phyloP scores from a whole-genome alignment of 352 stramenopile species.

The Globisporangium perplexum region DNA sequence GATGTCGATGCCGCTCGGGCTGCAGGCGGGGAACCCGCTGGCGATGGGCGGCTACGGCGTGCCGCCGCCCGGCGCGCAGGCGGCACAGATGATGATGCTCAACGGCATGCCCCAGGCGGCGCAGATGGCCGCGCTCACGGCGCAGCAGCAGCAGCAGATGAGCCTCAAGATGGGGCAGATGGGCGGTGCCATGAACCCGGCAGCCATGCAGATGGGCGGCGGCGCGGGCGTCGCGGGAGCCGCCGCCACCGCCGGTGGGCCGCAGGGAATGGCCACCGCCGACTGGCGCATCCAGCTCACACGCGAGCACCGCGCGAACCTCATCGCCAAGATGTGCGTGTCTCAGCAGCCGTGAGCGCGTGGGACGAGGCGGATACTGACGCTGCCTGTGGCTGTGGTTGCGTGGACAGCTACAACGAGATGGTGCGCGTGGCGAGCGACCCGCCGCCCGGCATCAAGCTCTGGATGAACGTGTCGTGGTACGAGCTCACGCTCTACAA shows the following conservation, averaged over 20 bases:
- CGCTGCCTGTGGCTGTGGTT: slow-evolving; percentile 8
- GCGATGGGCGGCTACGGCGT: neutral
- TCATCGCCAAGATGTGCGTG: slow-evolving; percentile 82
- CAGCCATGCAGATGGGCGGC: slow-evolving; percentile 31
- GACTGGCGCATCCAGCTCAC: slow-evolving; percentile 83
- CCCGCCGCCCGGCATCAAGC: slow-evolving; percentile 69
- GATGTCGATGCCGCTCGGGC: slow-evolving; percentile 62
- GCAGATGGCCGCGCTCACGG: neutral
- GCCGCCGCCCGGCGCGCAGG: neutral
- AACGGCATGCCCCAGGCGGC: neutral
- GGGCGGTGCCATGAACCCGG: slow-evolving; percentile 17
- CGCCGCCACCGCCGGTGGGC: slow-evolving; percentile 4
- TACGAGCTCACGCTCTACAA: slow-evolving; percentile 83
- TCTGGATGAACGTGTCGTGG: slow-evolving; percentile 87
- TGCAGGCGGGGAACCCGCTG: slow-evolving; percentile 25
- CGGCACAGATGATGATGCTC: slow-evolving; percentile 1
- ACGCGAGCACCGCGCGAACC: slow-evolving; percentile 71
- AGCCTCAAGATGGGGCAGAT: neutral
- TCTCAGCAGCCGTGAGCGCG: slow-evolving; percentile 1
- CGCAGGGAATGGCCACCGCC: slow-evolving; percentile 28
- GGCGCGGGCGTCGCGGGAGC: slow-evolving; percentile 13
- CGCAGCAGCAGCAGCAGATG: slow-evolving; percentile 4
- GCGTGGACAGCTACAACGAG: slow-evolving; percentile 59
- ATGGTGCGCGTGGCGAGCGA: slow-evolving; percentile 81
- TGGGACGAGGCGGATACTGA: slow-evolving; percentile 5